Base-by-base conservation (phyloP, 768 basidiomycete species). In the Mycena indigotica region DNA sequence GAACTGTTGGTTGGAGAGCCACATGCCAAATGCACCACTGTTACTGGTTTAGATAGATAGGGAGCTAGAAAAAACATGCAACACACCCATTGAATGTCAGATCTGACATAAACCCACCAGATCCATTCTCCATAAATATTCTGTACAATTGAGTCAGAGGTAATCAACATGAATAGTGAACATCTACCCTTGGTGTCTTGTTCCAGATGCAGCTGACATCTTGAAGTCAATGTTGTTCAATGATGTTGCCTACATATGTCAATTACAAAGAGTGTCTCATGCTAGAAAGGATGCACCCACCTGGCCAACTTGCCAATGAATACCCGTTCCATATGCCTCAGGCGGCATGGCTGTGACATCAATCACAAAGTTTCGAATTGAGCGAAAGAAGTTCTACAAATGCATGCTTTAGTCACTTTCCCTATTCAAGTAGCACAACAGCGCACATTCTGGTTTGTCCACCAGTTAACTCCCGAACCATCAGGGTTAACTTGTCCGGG, bases 251-350 rank as follows among this genome's bases (percentile, higher is more conserved):
- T 35, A 8, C n/a, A n/a, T n/a, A n/a, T n/a, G n/a, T n/a, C n/a
- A n/a, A n/a, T n/a, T n/a, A n/a, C n/a, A n/a, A n/a, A n/a, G n/a
- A n/a, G n/a, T n/a, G n/a, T n/a, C n/a, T n/a, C n/a, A n/a, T n/a
- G n/a, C n/a, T n/a, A n/a, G n/a, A n/a, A n/a, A n/a, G n/a, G n/a
- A n/a, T n/a, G 32, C 17, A 35, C 32, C 17, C 10, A 35, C 73
- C 63, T 80, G 78, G 17, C 78, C 75, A 40, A 78, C 78, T 60
- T 80, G 78, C 78, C 78, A 80, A 63, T 80, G 78, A 28, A 80
- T 66, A 32, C 75, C 78, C 19, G 73, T 77, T 10, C 69, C 75
- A 23, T 60, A 62, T 2, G 66, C 52, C 16, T 70, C 66, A 21
- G 65, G 49, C 6, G 72, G 70, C 67, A 76, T 72, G 28, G 63